Evolutionary conservation across 192 early-diverging fungal genomes (phyloP).

Genomic region (Phycomyces nitens): DNA sequence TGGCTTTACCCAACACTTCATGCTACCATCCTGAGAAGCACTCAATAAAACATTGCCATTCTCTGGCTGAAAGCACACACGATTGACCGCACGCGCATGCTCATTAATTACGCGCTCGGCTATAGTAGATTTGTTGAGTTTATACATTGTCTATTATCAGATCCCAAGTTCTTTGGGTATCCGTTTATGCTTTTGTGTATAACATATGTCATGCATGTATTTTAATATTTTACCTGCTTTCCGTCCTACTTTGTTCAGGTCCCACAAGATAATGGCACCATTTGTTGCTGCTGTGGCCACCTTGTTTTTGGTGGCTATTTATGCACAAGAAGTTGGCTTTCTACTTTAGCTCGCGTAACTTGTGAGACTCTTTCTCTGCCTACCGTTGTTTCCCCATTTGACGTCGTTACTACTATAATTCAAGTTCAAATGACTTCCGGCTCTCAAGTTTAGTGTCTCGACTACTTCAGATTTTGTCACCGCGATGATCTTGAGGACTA

Average conservation of each 20-base stretch:
- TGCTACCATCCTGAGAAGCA: conserved; percentile 70
- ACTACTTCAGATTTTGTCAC: conserved; percentile 50
- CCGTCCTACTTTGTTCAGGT: conserved; percentile 47
- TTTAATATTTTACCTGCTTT: conserved; percentile 35
- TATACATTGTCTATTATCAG: too few species aligned
- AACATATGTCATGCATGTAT: background rate
- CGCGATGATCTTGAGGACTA: conserved; percentile 67
- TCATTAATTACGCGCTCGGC: conserved; percentile 64
- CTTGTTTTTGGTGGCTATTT: conserved; percentile 55
- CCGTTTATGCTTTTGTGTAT: conserved; percentile 1
- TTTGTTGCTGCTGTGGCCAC: conserved; percentile 68
- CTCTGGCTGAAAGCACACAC: conserved; percentile 74
- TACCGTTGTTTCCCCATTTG: conserved; percentile 70
- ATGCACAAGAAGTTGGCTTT: background rate
- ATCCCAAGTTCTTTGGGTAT: background rate
- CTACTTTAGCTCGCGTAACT: background rate
- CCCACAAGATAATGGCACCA: conserved; percentile 74
- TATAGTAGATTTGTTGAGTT: background rate
- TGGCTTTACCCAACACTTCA: conserved; percentile 69
- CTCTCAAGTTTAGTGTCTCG: conserved; percentile 66
- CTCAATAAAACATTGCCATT: conserved; percentile 66
- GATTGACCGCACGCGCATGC: conserved; percentile 70
- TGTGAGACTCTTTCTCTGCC: background rate
- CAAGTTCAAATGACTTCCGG: conserved; percentile 47
- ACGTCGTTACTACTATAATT: conserved; percentile 70